A percentile compares a stretch with the other conserved stretches of the same genome.
Evolutionary conservation across 176 grass and related monocot species (phyloP).

Genomic region (Cymbopogon citratus): DNA sequence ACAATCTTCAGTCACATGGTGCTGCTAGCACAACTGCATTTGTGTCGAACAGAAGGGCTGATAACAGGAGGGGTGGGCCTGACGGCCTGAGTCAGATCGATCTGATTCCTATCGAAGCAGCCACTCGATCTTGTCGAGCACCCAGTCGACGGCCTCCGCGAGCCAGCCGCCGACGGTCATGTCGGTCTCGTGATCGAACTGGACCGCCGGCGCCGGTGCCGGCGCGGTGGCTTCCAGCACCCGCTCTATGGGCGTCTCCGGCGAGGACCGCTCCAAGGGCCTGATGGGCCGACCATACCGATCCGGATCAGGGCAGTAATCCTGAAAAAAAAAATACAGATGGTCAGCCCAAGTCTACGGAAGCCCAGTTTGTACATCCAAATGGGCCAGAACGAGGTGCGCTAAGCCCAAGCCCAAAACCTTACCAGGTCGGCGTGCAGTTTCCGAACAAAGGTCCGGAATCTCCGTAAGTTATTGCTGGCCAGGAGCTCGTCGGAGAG

Average conservation of each 20-base stretch:
- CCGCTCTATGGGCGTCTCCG: slow-evolving; percentile 36
- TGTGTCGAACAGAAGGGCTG: background rate
- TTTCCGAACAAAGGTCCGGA: slow-evolving; percentile 62
- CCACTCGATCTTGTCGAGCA: slow-evolving; percentile 20
- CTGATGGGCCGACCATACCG: slow-evolving; percentile 39
- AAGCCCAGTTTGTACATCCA: background rate
- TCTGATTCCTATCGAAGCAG: slow-evolving; percentile 6
- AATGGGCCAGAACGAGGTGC: background rate
- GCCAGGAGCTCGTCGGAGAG: slow-evolving; percentile 54
- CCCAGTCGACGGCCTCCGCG: slow-evolving; percentile 31
- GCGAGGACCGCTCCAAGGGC: slow-evolving; percentile 46
- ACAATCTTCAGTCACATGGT: too few species aligned
- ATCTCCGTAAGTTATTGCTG: slow-evolving; percentile 46
- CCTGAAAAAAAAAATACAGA: background rate
- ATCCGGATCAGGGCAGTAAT: slow-evolving; percentile 44
- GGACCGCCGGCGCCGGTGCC: slow-evolving; percentile 28
- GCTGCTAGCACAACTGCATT: background rate
- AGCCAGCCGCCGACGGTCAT: slow-evolving; percentile 51
- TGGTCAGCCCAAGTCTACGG: background rate
- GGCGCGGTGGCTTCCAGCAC: slow-evolving; percentile 44
- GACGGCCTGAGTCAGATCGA: background rate
- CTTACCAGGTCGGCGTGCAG: slow-evolving; percentile 72
- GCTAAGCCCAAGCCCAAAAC: background rate
- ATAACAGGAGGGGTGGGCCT: too few species aligned
- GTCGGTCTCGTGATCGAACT: slow-evolving; percentile 60